Base-by-base conservation (phyloP, 179 eudicot species). In the Vitellaria paradoxa region DNA sequence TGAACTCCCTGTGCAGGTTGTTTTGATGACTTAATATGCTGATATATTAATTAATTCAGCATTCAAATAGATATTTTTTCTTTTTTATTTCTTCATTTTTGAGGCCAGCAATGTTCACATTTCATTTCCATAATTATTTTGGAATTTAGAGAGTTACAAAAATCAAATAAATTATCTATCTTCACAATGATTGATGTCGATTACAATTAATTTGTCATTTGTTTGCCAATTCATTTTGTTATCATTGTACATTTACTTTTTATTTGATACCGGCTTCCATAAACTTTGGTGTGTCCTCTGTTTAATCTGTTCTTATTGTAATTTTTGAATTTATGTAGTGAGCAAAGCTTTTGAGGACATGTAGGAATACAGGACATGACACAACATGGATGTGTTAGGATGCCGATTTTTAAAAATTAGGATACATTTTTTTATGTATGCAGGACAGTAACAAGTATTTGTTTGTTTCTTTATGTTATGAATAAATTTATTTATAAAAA, bases 1-100 rank as follows among this genome's bases (percentile, higher is more conserved):
- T 76, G 98, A 96, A 84, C 92, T 92, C 65, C 99, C 99, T 7
- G 97, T 93, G 82, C 99, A 96, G 98, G 98, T 93, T 55, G 50
- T 74, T 74, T 76, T 53, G 7, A 52, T 69, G 11, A 64, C 78
- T 42, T 67, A 14, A 73, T 74, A 20, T 65, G 55, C 72, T 80
- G 46, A 59, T 49, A 24, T 68, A 12, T 68, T 60, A 55, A 5
- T 75, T 23, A 42, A 18, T 60, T 37, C 30, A 18, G 68, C 52
- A 63, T 64, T 23, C 52, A 49, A 11, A 18, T 11, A 26, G 70
- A 13, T 74, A 24, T 7, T 10, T 24, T 20, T 37, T 26, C 9
- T n/a, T 47, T 14, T 53, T 49, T 18, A 15, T 73, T 74, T 60
- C 18, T 80, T 18, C 40, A 11, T 9, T 52, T 68, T 12, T 26